Percentiles rank a stretch among this genome's conserved stretches.
phyloP scores from a whole-genome alignment of 768 basidiomycete genomes.

The Holtermanniella nyarrowii region DNA sequence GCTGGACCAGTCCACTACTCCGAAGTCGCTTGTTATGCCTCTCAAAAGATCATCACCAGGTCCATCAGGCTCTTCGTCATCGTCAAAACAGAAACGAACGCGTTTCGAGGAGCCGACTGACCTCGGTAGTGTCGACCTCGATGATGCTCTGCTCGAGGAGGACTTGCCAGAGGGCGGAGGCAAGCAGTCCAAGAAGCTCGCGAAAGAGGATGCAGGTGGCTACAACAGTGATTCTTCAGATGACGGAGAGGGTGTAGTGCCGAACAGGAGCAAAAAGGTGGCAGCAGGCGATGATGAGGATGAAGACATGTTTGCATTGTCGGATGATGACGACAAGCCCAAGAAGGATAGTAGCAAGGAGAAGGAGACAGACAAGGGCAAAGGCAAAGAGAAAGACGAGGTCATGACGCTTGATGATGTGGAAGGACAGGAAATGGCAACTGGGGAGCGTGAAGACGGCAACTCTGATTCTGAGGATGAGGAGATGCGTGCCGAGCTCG shows the following conservation, averaged over 20 bases:
- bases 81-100: slow-evolving; percentile 19
- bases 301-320: slow-evolving; percentile 69
- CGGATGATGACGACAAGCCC: slow-evolving; percentile 46
- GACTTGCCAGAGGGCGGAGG: slow-evolving; percentile 28
- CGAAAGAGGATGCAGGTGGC: slow-evolving; percentile 63
- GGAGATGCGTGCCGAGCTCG: slow-evolving; percentile 57
- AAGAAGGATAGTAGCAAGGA: slow-evolving; percentile 41
- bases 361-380: slow-evolving; percentile 31
- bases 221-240: slow-evolving; percentile 93
- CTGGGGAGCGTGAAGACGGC: slow-evolving; percentile 66
- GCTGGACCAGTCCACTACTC: neutral
- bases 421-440: slow-evolving; percentile 83
- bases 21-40: slow-evolving; percentile 12
- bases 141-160: slow-evolving; percentile 27
- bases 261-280: slow-evolving; percentile 51
- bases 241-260: slow-evolving; percentile 87
- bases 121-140: neutral
- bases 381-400: slow-evolving; percentile 53
- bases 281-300: slow-evolving; percentile 43
- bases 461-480: slow-evolving; percentile 41
- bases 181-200: slow-evolving; percentile 41
- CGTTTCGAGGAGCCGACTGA: slow-evolving; percentile 24
- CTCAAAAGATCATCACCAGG: slow-evolving; percentile 13
- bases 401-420: slow-evolving; percentile 86
- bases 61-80: slow-evolving; percentile 1